Percentiles rank a stretch among this genome's conserved stretches.
These are phyloP conservation scores for Epithele typhae DNA, from an alignment of 768 basidiomycete genomes.

Conservation along the genomic window DNA sequence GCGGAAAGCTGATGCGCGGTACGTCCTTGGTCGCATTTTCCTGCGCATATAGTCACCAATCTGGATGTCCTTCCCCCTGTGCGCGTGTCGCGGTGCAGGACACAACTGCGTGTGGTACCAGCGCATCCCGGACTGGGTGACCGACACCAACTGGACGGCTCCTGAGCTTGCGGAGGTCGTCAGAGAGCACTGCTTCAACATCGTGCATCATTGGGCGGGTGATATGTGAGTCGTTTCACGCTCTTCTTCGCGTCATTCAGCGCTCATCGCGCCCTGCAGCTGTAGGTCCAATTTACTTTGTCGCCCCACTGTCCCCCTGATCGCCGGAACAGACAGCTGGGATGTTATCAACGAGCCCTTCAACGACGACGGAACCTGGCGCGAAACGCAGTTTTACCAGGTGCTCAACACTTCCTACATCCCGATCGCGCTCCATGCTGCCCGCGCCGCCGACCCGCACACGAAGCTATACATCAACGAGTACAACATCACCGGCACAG, in stretches of 20 bases:
- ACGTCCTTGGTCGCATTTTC: not conserved
- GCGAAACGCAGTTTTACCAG: conserved; percentile 47
- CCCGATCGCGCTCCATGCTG: conserved; percentile 44
- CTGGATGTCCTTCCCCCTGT: not conserved
- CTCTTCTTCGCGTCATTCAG: not conserved
- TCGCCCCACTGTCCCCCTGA: not conserved
- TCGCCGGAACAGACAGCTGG: conserved; percentile 35
- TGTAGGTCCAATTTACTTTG: conserved; percentile 8
- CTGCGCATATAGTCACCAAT: too few relatives aligned
- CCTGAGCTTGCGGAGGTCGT: conserved; percentile 36
- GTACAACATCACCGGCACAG: conserved; percentile 29
- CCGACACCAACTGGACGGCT: conserved; percentile 21
- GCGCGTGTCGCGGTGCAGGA: conserved; percentile 1
- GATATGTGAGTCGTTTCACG: conserved; percentile 34
- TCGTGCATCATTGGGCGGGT: conserved; percentile 50
- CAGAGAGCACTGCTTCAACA: conserved; percentile 42
- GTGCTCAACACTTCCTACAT: conserved; percentile 44
- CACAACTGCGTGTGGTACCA: conserved; percentile 41
- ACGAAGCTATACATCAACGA: conserved; percentile 53
- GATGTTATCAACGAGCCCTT: conserved; percentile 57
- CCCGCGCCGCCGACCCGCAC: conserved; percentile 47
- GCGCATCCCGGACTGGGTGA: conserved; percentile 36
- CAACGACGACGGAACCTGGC: conserved; percentile 56
- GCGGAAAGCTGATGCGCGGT: conserved; percentile 44
- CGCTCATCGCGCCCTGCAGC: too few relatives aligned